Conservation (phyloP, 106 monocot species). For the Posidonia australis region DNA sequence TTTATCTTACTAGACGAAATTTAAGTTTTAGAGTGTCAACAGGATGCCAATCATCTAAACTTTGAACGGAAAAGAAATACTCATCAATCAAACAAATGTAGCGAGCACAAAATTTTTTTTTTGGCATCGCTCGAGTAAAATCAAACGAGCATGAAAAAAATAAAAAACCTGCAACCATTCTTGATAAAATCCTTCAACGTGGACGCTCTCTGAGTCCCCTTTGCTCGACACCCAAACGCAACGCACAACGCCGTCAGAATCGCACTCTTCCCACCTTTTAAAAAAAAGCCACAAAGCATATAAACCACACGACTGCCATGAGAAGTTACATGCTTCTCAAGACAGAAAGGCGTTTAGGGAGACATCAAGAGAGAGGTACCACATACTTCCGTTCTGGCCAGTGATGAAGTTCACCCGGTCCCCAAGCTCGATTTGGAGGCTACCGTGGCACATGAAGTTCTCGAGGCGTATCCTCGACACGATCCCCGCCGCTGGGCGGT, state of each 20-base stretch:
- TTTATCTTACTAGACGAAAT: too few relatives aligned
- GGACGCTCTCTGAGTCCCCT: conserved; percentile 70
- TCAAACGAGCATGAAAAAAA: not conserved
- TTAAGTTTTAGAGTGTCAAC: too few relatives aligned
- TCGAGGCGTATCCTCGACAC: conserved; percentile 69
- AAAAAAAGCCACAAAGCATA: not conserved
- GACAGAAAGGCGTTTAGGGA: not conserved
- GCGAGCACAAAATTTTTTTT: not conserved
- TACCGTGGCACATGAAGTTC: conserved; percentile 97
- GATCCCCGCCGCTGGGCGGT: conserved; percentile 41
- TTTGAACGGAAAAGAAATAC: too few relatives aligned
- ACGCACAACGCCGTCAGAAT: conserved; percentile 84
- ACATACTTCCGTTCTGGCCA: conserved; percentile 91
- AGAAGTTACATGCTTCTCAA: too few relatives aligned
- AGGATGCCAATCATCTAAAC: too few relatives aligned
- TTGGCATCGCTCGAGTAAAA: not conserved
- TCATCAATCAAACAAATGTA: too few relatives aligned
- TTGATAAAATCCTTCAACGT: conserved; percentile 92
- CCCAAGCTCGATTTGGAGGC: conserved; percentile 69
- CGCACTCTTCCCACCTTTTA: conserved; percentile 88
- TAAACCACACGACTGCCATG: too few relatives aligned
- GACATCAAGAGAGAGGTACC: not conserved
- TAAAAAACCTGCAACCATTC: conserved; percentile 70
- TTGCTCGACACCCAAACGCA: conserved; percentile 88
- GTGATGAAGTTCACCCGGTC: conserved; percentile 94